phyloP scores from a whole-genome alignment of 805 yeast genomes.

The Debaryomyces castellii region DNA sequence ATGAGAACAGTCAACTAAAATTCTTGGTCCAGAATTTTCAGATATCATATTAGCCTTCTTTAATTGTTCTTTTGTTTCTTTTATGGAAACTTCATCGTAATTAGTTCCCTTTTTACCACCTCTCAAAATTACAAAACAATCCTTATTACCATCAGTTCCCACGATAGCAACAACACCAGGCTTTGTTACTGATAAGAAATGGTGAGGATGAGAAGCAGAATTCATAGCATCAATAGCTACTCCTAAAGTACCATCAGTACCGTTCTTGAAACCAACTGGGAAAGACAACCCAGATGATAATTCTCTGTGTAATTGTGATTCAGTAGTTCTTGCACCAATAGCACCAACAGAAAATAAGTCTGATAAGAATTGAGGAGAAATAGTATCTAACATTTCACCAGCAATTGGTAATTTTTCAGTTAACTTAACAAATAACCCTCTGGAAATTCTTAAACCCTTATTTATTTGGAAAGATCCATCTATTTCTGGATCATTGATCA shows the following conservation, averaged over 20 bases:
- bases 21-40: constrained; percentile 52
- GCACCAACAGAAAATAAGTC: constrained; percentile 96
- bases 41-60: constrained; percentile 48
- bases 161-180: constrained; percentile 96
- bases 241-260: constrained; percentile 93
- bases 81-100: constrained; percentile 74
- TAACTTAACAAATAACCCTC: constrained; percentile 81
- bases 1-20: constrained; percentile 97
- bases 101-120: constrained; percentile 96
- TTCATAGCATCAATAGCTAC: constrained; percentile 94
- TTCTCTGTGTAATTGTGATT: constrained; percentile 96
- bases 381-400: constrained; percentile 96
- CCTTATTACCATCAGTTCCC: constrained; percentile 90
- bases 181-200: constrained; percentile 91
- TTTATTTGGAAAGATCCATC: constrained; percentile 91
- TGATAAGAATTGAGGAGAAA: constrained; percentile 91
- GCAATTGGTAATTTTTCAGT: constrained; percentile 90
- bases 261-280: constrained; percentile 98
- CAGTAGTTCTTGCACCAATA: constrained; percentile 98
- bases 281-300: constrained; percentile 94
- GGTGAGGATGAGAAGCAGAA: constrained; percentile 91
- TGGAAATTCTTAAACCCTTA: constrained; percentile 86
- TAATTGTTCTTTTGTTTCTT: constrained; percentile 61
- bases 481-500: constrained; percentile 95
- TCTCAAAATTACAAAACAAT: constrained; percentile 87